Base-by-base conservation (phyloP, 495 filamentous ascomycete species). In the Podospora comata region DNA sequence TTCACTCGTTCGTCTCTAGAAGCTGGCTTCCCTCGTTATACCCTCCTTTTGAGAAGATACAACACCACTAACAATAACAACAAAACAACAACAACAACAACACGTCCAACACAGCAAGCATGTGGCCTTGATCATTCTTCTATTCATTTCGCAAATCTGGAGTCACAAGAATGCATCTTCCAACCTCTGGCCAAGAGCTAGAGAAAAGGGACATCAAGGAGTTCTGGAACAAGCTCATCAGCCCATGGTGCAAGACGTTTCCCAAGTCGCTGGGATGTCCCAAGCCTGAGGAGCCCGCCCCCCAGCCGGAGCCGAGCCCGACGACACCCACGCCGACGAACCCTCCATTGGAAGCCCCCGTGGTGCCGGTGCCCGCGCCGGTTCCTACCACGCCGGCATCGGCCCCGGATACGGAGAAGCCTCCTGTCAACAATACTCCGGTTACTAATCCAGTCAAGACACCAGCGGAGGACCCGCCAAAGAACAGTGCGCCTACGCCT, bases 1-100 rank as follows among this genome's bases (percentile, higher is more conserved):
- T 70, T 70, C 68, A 70, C 65, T 70, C 68, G 5, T 70, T 70
- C 53, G 68, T 23, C 65, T 61, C 55, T 60, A 48, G 26, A 58
- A 48, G 13, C 23, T 64, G 62, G 44, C 39, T 48, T 48, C 19
- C 27, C n/a, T n/a, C 15, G 9, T 34, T 48, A 11, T 48, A 48
- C 39, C 39, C 39, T 48, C 39, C 39, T 48, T 48, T 48, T 48
- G 39, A 48, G 39, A 48, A 48, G 39, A 48, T 48, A 48, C 39
- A 48, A 48, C 39, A 48, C 39, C 7, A 13, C 39, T 48, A 48
- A 48, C 20, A 23, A 23, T 1, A 23, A 23, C 20, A 23, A 23
- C 20, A 23, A 23, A 23, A 23, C 20, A 48, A 58, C 4, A 56
- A 56, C 53, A 56, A 4, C 15, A 5, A 58, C 23, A 58, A 19